Base-by-base conservation (phyloP, 2,329 filamentous ascomycete genomes). In the Xylaria polymorpha region DNA sequence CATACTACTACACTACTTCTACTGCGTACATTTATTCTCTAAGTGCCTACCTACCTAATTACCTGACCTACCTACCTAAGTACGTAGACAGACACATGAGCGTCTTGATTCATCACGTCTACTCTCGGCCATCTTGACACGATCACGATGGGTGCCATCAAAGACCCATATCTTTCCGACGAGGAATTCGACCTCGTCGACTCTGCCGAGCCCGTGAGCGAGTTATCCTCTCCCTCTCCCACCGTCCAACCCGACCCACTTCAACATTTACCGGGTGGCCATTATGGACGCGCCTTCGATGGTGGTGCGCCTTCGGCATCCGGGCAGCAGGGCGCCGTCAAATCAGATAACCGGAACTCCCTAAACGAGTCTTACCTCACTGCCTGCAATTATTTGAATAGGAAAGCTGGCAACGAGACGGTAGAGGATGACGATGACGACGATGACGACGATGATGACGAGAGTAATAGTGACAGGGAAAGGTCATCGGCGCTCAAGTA, bases 181-280 rank as follows among this genome's bases (percentile, higher is more conserved):
- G 70, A 67, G 10, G 71, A 73, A 12, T 71, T 71, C 41, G 68
- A 69, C 35, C n/a, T 69, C 32, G 48, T 73, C 39, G 70, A 72
- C 6, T 1, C 22, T 35, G 35, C 59, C 48, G 57, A 61, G n/a
- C 53, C 71, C 10, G 70, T 73, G 4, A 71, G 70, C 44, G 70
- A 69, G 3, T 3, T 66, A 4, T 73, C 71, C 20, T 60, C 67
- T 1, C 69, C 69, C 25, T 29, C 25, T 29, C 25, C 25, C 25
- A 9, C 61, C 12, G 65, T 65, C 25, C 57, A 53, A 37, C 35
- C 39, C 0, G 25, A 12, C 18, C 37, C 39, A 3, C 55, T 25
- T 29, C 58, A 57, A 6, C 59, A 66, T 32, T n/a, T 61, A 7
- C 64, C 66, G 2, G 57, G 55, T 18, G 61, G 50, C 12, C 71